Evolutionary conservation across 768 basidiomycete genomes (phyloP), one percentile per base, ranked within the genome.

Genomic region (Suillus alpinus): DNA sequence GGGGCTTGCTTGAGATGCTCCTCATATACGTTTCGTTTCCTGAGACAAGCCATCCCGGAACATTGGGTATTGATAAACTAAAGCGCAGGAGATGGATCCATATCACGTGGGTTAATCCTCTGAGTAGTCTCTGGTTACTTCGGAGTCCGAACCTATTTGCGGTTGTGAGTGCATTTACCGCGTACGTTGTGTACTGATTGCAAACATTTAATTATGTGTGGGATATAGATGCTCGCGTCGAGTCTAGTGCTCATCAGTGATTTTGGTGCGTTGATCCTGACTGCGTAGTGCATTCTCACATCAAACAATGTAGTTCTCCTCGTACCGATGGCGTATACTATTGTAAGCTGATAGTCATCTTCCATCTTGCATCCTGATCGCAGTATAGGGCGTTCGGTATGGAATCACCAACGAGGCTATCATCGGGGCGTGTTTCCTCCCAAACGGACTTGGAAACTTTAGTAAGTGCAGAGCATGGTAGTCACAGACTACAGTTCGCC

Each of bases 271-370:
- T 81, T 20, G 59, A n/a, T 1, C 13, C 14, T 1, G 14, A 18
- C 10, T 31, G 5, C 18, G 16, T 23, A 4, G 7, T 4, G 5
- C 20, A 39, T 50, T 5, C 10, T 26, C 20, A 34, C 23, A 51
- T 26, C 31, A 20, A 40, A 16, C 7, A 23, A 3, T 47, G 26
- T 31, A 76, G 80, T 64, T 10, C 67, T 89, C 2, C 67, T 89
- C 53, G 69, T 87, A 13, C 89, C 89, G 0, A 71, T 91, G 6
- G 79, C 87, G 0, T 88, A 84, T 62, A 90, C 88, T 0, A 77
- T 91, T 32, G 89, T 89, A 62, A 63, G 84, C 8, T 12, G 29
- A 18, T 9, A 8, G 53, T 44, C 6, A 3, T 14, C 20, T 32
- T 29, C 7, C 3, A 29, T 26, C 7, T 46, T 23, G 5, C 37